Evolutionary conservation across 768 basidiomycete genomes (phyloP).

Genomic region (Inosperma sp.): DNA sequence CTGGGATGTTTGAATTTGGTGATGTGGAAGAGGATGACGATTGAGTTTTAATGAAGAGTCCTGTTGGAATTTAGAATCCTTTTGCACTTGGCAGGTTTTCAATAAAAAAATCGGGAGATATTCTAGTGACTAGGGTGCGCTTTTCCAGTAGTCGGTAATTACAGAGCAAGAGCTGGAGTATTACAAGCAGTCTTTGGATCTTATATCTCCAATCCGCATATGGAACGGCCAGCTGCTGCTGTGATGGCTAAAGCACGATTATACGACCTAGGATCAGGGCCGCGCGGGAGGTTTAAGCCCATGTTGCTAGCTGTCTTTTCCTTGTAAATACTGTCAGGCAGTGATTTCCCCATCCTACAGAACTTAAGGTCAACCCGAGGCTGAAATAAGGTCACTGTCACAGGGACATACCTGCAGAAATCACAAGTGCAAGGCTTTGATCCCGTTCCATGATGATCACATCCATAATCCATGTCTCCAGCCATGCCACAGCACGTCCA

Average conservation of each 20-base stretch:
- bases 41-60: background rate
- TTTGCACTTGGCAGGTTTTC: conserved; percentile 10
- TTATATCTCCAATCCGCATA: conserved; percentile 28
- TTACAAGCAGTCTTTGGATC: too few species aligned
- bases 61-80: background rate
- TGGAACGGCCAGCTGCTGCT: conserved; percentile 18
- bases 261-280: conserved; percentile 33
- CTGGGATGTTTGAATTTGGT: conserved; percentile 90
- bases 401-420: conserved; percentile 31
- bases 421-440: conserved; percentile 34
- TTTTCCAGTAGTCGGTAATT: too few species aligned
- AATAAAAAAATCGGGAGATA: too few species aligned
- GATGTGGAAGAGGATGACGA: conserved; percentile 82
- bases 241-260: conserved; percentile 17
- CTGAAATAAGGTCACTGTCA: background rate
- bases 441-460: conserved; percentile 39
- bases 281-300: conserved; percentile 30
- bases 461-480: conserved; percentile 31
- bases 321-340: conserved; percentile 29
- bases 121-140: too few species aligned
- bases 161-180: too few species aligned
- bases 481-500: conserved; percentile 39
- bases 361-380: background rate
- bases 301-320: conserved; percentile 25
- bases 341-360: conserved; percentile 32